Conservation (phyloP, 805 yeast species). For the Henningerozyma blattae region DNA sequence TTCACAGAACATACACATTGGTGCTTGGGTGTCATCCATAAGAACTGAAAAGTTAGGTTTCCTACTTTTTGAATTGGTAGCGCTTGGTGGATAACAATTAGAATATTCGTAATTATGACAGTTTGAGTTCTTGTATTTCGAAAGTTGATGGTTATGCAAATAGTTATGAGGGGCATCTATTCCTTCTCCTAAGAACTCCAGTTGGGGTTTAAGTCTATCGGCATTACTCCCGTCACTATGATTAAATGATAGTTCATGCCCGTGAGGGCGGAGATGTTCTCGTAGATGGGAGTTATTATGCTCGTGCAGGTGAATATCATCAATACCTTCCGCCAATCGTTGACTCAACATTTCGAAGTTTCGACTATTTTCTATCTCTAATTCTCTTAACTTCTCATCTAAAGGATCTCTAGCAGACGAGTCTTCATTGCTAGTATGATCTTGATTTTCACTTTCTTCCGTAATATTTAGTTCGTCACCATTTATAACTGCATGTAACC, state of each 20-base stretch:
- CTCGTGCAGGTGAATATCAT: slow-evolving; percentile 1
- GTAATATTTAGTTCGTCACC: slow-evolving; percentile 15
- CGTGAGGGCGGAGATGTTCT: slow-evolving; percentile 2
- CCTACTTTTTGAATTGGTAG: slow-evolving; percentile 1
- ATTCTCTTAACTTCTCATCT: not conserved
- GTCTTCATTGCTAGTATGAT: not conserved
- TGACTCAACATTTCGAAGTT: slow-evolving; percentile 1
- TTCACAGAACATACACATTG: slow-evolving; percentile 39
- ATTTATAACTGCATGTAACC: slow-evolving; percentile 17
- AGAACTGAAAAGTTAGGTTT: slow-evolving; percentile 17
- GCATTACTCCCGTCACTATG: not conserved
- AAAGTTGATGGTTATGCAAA: slow-evolving; percentile 1
- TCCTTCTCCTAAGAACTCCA: no score
- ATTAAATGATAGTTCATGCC: not conserved
- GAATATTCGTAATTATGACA: slow-evolving; percentile 13
- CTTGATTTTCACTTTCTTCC: slow-evolving; percentile 6
- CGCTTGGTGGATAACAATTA: not conserved
- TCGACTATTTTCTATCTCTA: not conserved
- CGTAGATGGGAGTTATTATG: slow-evolving; percentile 7
- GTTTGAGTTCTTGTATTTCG: slow-evolving; percentile 4
- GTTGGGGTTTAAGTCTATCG: not conserved
- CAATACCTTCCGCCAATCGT: not conserved
- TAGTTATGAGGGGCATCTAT: no score
- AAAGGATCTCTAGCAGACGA: not conserved
- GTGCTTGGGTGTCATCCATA: slow-evolving; percentile 9